phyloP scores from a whole-genome alignment of 2,329 filamentous ascomycete species.

The Apiospora pterosperma region DNA sequence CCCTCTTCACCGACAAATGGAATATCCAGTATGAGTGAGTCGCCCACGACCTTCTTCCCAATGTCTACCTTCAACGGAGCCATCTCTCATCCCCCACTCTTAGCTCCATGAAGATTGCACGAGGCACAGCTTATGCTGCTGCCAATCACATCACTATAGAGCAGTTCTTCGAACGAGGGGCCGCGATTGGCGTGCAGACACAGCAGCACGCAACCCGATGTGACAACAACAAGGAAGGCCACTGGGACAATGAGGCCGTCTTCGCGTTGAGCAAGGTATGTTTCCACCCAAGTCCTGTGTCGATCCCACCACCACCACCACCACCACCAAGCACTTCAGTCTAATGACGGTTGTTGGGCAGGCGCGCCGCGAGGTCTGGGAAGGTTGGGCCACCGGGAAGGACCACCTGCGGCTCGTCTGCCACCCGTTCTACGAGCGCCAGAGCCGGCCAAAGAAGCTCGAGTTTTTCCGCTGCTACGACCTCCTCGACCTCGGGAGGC shows the following conservation, averaged over 20 bases:
- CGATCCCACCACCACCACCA: not conserved
- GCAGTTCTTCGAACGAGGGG: slow-evolving; percentile 10
- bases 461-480: slow-evolving; percentile 10
- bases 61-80: too few relatives aligned
- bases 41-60: too few relatives aligned
- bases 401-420: slow-evolving; percentile 10
- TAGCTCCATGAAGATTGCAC: slow-evolving; percentile 12
- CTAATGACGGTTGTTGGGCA: not conserved
- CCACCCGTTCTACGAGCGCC: slow-evolving; percentile 10
- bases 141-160: slow-evolving; percentile 6
- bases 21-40: not conserved
- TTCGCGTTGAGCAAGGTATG: not conserved
- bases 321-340: not conserved
- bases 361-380: not conserved
- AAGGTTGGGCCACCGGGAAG: not conserved
- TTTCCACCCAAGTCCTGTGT: too few relatives aligned
- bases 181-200: slow-evolving; percentile 9
- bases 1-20: not conserved
- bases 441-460: not conserved
- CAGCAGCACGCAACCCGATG: not conserved
- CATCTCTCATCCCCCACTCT: not conserved
- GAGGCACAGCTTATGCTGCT: slow-evolving; percentile 10
- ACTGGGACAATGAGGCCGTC: not conserved
- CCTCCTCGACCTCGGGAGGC: slow-evolving; percentile 7
- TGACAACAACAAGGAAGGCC: not conserved